Evolutionary conservation across 192 early-diverging fungal genomes (phyloP).

Genomic region (Coemansia sp.): DNA sequence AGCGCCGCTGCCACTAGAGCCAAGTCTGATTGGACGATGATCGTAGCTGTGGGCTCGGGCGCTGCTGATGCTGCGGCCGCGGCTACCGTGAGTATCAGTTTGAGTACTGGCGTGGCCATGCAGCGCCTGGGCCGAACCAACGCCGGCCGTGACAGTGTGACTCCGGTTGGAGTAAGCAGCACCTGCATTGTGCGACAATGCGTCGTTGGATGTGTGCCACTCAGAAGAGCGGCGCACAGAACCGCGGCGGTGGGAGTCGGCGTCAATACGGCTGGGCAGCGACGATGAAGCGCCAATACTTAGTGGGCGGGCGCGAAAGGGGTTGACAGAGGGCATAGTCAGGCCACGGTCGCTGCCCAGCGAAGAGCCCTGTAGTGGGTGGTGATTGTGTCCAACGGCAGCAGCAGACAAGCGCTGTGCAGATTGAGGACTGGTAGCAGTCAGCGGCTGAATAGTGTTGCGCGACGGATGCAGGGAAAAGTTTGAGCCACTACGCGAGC

Average conservation of each 20-base stretch:
- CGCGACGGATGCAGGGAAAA: slow-evolving; percentile 13
- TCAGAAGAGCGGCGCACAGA: slow-evolving; percentile 9
- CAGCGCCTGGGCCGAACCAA: not conserved
- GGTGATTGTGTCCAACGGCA: not conserved
- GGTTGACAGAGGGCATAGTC: slow-evolving; percentile 40
- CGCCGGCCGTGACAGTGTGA: not conserved
- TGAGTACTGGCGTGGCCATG: not conserved
- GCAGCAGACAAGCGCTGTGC: not conserved
- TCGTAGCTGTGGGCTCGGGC: slow-evolving; percentile 29
- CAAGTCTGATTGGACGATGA: slow-evolving; percentile 17
- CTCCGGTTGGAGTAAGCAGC: not conserved
- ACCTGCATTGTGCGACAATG: not conserved
- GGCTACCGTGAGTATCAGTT: slow-evolving; percentile 3
- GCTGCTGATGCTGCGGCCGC: slow-evolving; percentile 11
- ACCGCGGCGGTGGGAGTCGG: not conserved
- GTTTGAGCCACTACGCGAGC: slow-evolving; percentile 41
- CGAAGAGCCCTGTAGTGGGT: slow-evolving; percentile 4
- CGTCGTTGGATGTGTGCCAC: slow-evolving; percentile 3
- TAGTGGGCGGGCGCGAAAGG: slow-evolving; percentile 34
- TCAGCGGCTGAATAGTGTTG: slow-evolving; percentile 4
- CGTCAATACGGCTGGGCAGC: slow-evolving; percentile 22
- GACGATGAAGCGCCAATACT: slow-evolving; percentile 39
- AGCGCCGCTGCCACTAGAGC: slow-evolving; percentile 18
- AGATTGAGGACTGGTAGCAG: not conserved
- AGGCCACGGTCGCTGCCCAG: slow-evolving; percentile 11